Evolutionary conservation across 2,329 filamentous ascomycete species (phyloP), one percentile per base, ranked within the genome.

Genomic region (Phyllosticta capitalensis): DNA sequence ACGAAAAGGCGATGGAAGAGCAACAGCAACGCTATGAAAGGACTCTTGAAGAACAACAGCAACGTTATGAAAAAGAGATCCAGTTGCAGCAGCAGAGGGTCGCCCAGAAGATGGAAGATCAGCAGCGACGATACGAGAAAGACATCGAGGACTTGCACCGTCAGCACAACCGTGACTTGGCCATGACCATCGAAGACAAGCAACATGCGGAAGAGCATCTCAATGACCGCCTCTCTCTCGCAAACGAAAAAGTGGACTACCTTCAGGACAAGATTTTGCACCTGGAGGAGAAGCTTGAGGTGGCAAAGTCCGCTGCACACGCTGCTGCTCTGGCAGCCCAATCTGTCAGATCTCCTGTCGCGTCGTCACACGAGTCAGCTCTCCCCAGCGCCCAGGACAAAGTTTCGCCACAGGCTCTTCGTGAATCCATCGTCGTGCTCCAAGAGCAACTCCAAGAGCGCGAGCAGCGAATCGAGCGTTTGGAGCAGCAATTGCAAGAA

Each of bases 361-460:
- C 63, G 63, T 55, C 56, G 49, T 12, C 59, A 64, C 63, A 53
- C 61, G 63, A 22, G 65, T 64, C 72, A 65, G 70, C 69, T 54
- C 66, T 69, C 28, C 71, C 74, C n/a, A 74, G 76, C 49, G 69
- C 85, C 3, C 88, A 90, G 0, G 90, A 94, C 71, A 95, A 88
- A 79, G 90, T 96, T 61, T 96, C 92, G 2, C 90, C 92, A 0
- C 92, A 97, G 74, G 94, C 94, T 6, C 82, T 99, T 30, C 88
- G 94, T 28, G 94, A 99, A 74, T 96, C 92, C 0, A 96, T 99
- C 69, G 86, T 95, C 75, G 94, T 96, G 19, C 80, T 99, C 24
- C 94, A 99, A 75, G 92, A 97, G 72, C 94, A 99, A 73, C 81
- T 99, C 6, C 94, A 97, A 72, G 90, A 94, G 66, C 91, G 94